Percentiles rank a stretch among this genome's conserved stretches.
phyloP scores from a whole-genome alignment of 331 rosid species.

The Malus hybrid region DNA sequence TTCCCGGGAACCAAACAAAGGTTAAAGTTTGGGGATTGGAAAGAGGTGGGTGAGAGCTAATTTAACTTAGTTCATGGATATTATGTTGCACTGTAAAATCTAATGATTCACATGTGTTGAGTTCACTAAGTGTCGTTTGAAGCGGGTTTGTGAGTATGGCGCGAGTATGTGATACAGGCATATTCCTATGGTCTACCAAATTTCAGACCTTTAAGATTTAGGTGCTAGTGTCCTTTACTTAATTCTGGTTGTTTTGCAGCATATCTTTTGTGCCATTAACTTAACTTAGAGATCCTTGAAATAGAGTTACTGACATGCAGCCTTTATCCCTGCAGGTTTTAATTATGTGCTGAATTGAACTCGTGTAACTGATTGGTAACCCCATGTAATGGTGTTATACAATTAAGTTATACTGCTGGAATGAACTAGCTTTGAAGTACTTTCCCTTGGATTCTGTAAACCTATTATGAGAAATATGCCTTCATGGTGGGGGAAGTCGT shows the following conservation, averaged over 20 bases:
- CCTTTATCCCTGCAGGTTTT: constrained; percentile 35
- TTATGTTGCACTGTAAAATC: background rate
- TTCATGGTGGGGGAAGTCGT: constrained; percentile 84
- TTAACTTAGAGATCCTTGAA: background rate
- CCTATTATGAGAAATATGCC: constrained; percentile 48
- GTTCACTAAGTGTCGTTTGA: background rate
- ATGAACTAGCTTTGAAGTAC: constrained; percentile 22
- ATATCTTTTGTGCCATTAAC: background rate
- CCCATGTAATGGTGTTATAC: constrained; percentile 19
- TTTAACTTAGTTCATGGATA: constrained; percentile 11
- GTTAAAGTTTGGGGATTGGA: constrained; percentile 17
- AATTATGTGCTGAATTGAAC: constrained; percentile 5
- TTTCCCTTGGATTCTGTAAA: constrained; percentile 15
- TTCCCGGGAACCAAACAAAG: background rate
- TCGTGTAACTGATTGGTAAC: background rate
- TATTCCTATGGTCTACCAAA: background rate
- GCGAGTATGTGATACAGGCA: background rate
- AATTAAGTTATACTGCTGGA: constrained; percentile 22
- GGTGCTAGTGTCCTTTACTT: background rate
- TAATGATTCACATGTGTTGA: background rate
- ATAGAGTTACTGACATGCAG: background rate
- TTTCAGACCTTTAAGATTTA: background rate
- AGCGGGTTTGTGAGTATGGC: background rate
- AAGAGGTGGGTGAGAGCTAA: constrained; percentile 11
- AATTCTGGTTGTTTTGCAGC: background rate